Conservation (phyloP, 257 asterid genomes). For the Paulownia fortunei region DNA sequence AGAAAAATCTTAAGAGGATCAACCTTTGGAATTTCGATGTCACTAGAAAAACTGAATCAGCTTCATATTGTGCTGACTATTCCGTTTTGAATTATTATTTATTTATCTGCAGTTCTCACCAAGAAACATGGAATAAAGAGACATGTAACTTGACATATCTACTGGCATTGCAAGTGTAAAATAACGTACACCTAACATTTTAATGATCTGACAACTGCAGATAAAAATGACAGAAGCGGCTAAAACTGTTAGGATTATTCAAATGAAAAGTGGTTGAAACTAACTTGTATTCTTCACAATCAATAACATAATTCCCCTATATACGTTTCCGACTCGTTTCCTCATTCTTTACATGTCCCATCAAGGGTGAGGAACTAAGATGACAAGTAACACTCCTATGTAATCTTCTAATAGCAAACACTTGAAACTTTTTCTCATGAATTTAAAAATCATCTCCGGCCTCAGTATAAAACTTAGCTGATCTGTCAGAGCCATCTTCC, state of each 20-base stretch:
- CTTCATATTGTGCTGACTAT: background rate
- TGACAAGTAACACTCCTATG: background rate
- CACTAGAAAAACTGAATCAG: background rate
- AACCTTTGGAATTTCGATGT: background rate
- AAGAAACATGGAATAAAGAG: background rate
- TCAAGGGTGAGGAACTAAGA: slow-evolving; percentile 6
- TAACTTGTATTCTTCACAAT: background rate
- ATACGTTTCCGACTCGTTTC: background rate
- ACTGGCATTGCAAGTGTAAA: background rate
- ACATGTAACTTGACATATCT: background rate
- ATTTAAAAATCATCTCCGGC: background rate
- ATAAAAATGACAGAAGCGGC: background rate
- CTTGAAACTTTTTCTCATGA: background rate
- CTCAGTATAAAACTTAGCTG: background rate
- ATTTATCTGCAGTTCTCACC: background rate
- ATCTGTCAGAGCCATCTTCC: too few relatives aligned
- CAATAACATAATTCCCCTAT: background rate
- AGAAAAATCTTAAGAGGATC: background rate
- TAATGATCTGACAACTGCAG: background rate
- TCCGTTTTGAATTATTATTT: background rate
- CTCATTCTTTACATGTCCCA: background rate
- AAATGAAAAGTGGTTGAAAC: background rate
- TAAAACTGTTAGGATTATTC: background rate
- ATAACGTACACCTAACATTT: background rate
- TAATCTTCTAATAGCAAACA: background rate